These are phyloP conservation scores for Capsicum baccatum DNA, from an alignment of 257 asterid species.

Conservation along the genomic window DNA sequence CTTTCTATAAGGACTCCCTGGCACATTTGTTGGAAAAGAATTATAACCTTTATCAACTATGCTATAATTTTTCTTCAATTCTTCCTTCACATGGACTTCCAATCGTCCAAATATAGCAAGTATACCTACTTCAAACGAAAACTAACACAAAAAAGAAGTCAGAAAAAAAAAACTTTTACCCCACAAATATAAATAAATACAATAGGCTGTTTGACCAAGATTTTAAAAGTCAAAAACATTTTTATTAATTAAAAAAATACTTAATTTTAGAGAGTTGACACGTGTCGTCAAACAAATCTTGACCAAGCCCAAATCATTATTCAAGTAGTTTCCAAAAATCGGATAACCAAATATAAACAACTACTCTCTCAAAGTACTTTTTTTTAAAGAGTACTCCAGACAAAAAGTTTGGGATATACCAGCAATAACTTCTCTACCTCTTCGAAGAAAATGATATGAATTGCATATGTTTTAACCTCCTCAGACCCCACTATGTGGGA, in stretches of 20 bases:
- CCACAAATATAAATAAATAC: background rate
- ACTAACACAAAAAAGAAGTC: constrained; percentile 37
- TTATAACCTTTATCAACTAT: constrained; percentile 76
- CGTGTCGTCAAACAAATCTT: background rate
- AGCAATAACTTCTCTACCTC: too few species aligned
- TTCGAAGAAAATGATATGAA: too few species aligned
- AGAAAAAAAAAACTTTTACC: background rate
- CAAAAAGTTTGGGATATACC: too few species aligned
- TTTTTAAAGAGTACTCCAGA: too few species aligned
- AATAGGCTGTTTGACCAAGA: background rate
- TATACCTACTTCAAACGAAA: constrained; percentile 81
- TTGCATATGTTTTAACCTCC: too few species aligned
- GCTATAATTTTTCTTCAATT: constrained; percentile 60
- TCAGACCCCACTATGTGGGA: too few species aligned
- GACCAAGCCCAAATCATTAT: background rate
- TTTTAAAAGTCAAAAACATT: background rate
- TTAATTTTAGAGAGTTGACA: too few species aligned
- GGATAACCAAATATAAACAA: background rate
- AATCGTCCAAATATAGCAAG: constrained; percentile 67
- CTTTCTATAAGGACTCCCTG: constrained; percentile 59
- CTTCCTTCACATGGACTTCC: constrained; percentile 59
- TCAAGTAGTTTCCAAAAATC: background rate
- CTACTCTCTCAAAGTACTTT: background rate
- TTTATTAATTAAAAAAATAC: background rate
- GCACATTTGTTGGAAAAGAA: constrained; percentile 70